Conservation (phyloP, 2,329 filamentous ascomycete genomes). For the Dothideomycetes sp. region DNA sequence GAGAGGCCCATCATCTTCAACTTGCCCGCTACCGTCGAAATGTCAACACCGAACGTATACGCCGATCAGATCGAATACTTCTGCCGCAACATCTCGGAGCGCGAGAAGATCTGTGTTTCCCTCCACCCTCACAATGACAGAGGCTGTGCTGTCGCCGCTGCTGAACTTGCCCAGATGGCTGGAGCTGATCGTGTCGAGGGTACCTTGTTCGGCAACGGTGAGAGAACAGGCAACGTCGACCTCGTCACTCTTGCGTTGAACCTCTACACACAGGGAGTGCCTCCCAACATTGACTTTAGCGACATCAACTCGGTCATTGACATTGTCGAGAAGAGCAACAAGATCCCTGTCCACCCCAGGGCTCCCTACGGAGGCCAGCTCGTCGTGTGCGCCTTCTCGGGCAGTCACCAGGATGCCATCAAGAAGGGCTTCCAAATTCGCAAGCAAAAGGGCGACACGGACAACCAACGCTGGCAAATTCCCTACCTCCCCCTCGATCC, state of each 20-base stretch:
- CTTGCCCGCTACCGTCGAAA: constrained; percentile 89
- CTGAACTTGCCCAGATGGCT: constrained; percentile 91
- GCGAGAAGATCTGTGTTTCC: constrained; percentile 80
- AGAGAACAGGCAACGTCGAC: constrained; percentile 92
- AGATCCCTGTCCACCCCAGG: constrained; percentile 84
- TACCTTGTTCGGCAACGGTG: constrained; percentile 88
- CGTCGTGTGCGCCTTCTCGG: constrained; percentile 86
- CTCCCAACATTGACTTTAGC: constrained; percentile 81
- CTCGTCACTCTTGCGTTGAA: constrained; percentile 87
- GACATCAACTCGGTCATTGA: constrained; percentile 80
- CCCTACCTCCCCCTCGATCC: constrained; percentile 92
- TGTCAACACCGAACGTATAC: constrained; percentile 90
- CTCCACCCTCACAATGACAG: constrained; percentile 93
- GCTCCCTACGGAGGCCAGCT: constrained; percentile 86
- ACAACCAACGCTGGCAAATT: constrained; percentile 68
- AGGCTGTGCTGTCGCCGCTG: constrained; percentile 79
- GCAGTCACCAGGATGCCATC: constrained; percentile 91
- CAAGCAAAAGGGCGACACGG: constrained; percentile 47
- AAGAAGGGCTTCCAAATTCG: constrained; percentile 76
- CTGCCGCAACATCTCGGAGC: constrained; percentile 71
- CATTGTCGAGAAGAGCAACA: constrained; percentile 83
- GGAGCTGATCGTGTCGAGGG: constrained; percentile 91
- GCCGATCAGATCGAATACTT: constrained; percentile 97
- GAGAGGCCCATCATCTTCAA: constrained; percentile 91
- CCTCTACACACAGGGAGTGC: constrained; percentile 86